These are phyloP conservation scores for Cladophialophora psammophila DNA, from an alignment of 2,329 filamentous ascomycete genomes.

Conservation along the genomic window DNA sequence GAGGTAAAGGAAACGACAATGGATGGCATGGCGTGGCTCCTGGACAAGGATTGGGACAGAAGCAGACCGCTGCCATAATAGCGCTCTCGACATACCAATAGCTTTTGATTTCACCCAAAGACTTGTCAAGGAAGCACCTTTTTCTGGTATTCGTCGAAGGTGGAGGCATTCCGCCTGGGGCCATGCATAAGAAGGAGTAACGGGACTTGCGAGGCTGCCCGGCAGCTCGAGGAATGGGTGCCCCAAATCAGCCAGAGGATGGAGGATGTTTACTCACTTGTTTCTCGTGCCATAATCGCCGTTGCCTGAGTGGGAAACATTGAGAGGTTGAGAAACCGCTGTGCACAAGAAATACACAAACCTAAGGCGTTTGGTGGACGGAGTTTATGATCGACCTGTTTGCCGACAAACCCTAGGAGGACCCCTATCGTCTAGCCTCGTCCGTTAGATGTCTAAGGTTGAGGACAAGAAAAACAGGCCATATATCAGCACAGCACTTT, in stretches of 20 bases:
- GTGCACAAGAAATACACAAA: not conserved
- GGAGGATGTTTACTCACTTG: slow-evolving; percentile 1
- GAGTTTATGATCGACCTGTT: too few species aligned
- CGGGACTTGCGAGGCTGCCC: too few species aligned
- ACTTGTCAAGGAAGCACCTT: too few species aligned
- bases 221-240: not conserved
- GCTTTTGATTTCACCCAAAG: not conserved
- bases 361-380: not conserved
- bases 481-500: not conserved
- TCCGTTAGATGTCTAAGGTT: not conserved
- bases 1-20: not conserved
- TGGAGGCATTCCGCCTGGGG: too few species aligned
- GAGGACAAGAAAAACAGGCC: not conserved
- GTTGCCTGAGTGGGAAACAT: not conserved
- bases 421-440: not conserved
- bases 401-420: not conserved
- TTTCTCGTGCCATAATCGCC: not conserved
- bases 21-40: not conserved
- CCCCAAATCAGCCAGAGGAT: not conserved
- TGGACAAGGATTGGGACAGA: not conserved
- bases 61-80: not conserved
- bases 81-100: not conserved
- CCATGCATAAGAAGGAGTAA: too few species aligned
- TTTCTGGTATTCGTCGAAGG: too few species aligned
- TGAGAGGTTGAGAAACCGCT: not conserved